Percentiles rank a stretch among this genome's conserved stretches.
Evolutionary conservation across 805 yeast genomes (phyloP).

Genomic region (Schwanniomyces vanrijiae): DNA sequence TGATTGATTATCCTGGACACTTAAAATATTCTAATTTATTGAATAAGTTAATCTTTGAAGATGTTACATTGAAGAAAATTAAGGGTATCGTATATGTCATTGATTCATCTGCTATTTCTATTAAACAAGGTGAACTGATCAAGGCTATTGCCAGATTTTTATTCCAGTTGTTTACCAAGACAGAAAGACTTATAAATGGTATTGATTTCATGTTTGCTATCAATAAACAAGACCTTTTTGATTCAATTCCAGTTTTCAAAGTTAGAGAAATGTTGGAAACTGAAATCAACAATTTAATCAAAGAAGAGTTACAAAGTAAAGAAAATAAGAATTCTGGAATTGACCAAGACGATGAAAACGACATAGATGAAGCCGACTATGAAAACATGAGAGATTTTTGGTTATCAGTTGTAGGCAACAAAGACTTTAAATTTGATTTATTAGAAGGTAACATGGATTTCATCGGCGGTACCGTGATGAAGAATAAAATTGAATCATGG

Average conservation of each 20-base stretch:
- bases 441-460: slow-evolving; percentile 75
- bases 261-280: slow-evolving; percentile 58
- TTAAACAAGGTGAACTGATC: slow-evolving; percentile 34
- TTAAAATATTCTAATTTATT: slow-evolving; percentile 64
- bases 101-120: slow-evolving; percentile 66
- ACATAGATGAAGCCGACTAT: slow-evolving; percentile 26
- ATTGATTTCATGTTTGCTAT: slow-evolving; percentile 76
- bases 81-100: slow-evolving; percentile 73
- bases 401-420: slow-evolving; percentile 34
- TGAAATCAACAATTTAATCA: slow-evolving; percentile 59
- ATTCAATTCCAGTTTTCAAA: slow-evolving; percentile 68
- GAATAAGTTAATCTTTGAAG: slow-evolving; percentile 47
- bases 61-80: slow-evolving; percentile 38
- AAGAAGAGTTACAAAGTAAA: slow-evolving; percentile 36
- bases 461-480: slow-evolving; percentile 68
- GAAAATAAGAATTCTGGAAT: slow-evolving; percentile 36
- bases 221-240: slow-evolving; percentile 84
- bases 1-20: slow-evolving; percentile 91
- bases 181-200: slow-evolving; percentile 69
- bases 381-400: slow-evolving; percentile 43
- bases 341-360: slow-evolving; percentile 40
- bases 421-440: slow-evolving; percentile 61
- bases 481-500: slow-evolving; percentile 58
- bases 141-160: slow-evolving; percentile 55
- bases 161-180: slow-evolving; percentile 55